Evolutionary conservation across 1,284 basidiomycete species (phyloP).

Genomic region (Marasmius fiardii): DNA sequence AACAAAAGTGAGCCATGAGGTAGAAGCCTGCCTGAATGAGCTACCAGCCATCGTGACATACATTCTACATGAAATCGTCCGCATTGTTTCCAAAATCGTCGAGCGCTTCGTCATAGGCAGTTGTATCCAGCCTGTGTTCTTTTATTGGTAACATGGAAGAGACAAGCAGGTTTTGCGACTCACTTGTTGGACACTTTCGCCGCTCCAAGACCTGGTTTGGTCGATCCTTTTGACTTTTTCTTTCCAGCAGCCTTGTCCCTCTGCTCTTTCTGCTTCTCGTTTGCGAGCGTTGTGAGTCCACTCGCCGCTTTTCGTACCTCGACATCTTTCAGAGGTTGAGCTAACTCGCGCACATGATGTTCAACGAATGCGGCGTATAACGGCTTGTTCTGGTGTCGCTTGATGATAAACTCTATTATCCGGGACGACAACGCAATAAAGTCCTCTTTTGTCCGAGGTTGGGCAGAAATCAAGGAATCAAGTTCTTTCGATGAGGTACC

Average conservation of each 20-base stretch:
- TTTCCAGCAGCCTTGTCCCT: slow-evolving; percentile 84
- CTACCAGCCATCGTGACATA: not conserved
- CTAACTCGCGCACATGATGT: slow-evolving; percentile 72
- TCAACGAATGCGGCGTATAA: slow-evolving; percentile 83
- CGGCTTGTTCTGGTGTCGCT: slow-evolving; percentile 76
- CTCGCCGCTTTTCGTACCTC: slow-evolving; percentile 87
- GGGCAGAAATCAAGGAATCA: slow-evolving; percentile 64
- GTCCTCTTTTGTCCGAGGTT: slow-evolving; percentile 85
- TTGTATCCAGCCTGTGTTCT: slow-evolving; percentile 58
- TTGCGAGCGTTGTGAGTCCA: slow-evolving; percentile 79
- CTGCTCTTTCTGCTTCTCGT: slow-evolving; percentile 91
- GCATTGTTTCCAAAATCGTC: slow-evolving; percentile 74
- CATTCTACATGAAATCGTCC: slow-evolving; percentile 71
- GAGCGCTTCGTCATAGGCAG: slow-evolving; percentile 79
- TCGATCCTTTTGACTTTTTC: slow-evolving; percentile 75
- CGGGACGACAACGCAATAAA: slow-evolving; percentile 70
- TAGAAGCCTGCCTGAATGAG: not conserved
- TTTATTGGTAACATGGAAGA: slow-evolving; percentile 1
- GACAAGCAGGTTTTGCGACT: slow-evolving; percentile 22
- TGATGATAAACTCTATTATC: slow-evolving; percentile 72
- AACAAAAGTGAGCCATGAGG: slow-evolving; percentile 2
- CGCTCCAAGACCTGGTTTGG: slow-evolving; percentile 76
- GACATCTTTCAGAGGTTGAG: slow-evolving; percentile 75
- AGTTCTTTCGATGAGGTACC: slow-evolving; percentile 68
- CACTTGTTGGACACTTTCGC: slow-evolving; percentile 63